phyloP scores from a whole-genome alignment of 108 stramenopile genomes.

The Cyclostephanos tholiformis region DNA sequence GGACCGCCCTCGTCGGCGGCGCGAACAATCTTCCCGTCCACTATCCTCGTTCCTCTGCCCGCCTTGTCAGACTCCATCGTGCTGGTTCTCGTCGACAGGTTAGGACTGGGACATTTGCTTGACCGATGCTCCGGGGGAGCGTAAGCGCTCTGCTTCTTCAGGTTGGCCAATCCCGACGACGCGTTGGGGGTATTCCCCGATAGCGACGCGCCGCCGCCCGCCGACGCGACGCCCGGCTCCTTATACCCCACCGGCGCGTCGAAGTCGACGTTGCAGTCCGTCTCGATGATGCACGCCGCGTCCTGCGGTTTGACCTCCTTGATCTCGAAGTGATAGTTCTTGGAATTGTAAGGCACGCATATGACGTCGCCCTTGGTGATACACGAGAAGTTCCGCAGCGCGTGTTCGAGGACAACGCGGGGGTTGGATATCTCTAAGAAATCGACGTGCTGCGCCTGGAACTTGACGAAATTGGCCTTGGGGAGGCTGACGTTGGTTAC shows the following conservation, averaged over 20 bases:
- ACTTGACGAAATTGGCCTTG: conserved; percentile 97
- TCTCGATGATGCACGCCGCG: conserved; percentile 96
- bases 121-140: conserved; percentile 46
- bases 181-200: conserved; percentile 27
- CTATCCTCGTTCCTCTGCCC: conserved; percentile 59
- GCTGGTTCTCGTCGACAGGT: conserved; percentile 33
- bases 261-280: conserved; percentile 95
- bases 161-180: conserved; percentile 37
- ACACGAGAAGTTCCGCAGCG: conserved; percentile 94
- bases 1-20: conserved; percentile 23
- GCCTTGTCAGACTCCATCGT: conserved; percentile 36
- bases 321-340: conserved; percentile 95
- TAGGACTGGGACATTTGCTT: conserved; percentile 71
- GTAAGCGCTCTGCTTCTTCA: conserved; percentile 56
- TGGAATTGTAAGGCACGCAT: conserved; percentile 95
- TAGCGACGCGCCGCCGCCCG: conserved; percentile 9
- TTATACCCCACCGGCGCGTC: conserved; percentile 94
- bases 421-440: conserved; percentile 99
- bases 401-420: conserved; percentile 95
- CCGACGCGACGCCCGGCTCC: conserved; percentile 54
- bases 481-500: conserved; percentile 94
- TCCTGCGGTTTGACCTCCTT: conserved; percentile 90
- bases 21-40: conserved; percentile 82
- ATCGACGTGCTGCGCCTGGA: conserved; percentile 98
- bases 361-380: conserved; percentile 98